These are phyloP conservation scores for Scenedesmus sp. DNA, from an alignment of 163 green algal genomes.

Conservation along the genomic window DNA sequence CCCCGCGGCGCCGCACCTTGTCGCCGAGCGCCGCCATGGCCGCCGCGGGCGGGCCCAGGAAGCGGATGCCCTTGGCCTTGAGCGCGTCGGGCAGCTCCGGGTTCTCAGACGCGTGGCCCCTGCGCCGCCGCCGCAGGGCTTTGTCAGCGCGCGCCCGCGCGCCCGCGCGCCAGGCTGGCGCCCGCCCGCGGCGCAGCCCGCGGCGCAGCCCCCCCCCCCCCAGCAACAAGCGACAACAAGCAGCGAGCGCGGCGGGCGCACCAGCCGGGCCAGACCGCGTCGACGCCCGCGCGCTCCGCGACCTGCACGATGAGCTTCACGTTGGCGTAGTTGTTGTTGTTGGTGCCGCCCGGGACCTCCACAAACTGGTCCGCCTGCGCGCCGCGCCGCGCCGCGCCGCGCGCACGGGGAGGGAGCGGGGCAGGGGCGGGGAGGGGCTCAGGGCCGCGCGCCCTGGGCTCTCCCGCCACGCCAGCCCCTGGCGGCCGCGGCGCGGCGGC, in stretches of 20 bases:
- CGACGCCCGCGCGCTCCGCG: constrained; percentile 86
- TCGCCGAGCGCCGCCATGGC: constrained; percentile 98
- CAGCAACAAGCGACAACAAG: background rate
- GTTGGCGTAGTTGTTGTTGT: constrained; percentile 99
- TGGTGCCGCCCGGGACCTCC: constrained; percentile 94
- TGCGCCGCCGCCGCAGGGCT: too few species aligned
- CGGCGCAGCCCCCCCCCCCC: too few species aligned
- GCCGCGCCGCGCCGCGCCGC: too few species aligned
- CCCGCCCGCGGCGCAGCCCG: too few species aligned
- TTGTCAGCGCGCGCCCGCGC: background rate
- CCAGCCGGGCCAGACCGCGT: constrained; percentile 98
- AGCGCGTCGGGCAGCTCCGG: constrained; percentile 91
- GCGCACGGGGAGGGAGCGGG: too few species aligned
- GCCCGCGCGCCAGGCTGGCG: background rate
- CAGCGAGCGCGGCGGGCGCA: constrained; percentile 47
- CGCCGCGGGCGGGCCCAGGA: constrained; percentile 86
- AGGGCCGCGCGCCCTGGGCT: too few species aligned
- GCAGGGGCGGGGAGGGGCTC: too few species aligned
- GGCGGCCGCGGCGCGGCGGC: too few species aligned
- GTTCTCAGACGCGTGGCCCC: constrained; percentile 97
- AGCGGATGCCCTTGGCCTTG: constrained; percentile 80
- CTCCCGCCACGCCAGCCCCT: too few species aligned
- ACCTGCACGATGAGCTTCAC: constrained; percentile 93
- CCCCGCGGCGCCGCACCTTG: constrained; percentile 77
- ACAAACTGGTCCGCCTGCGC: constrained; percentile 99